Base-by-base conservation (phyloP, 164 flowering plant genomes). In the Vitis riparia region DNA sequence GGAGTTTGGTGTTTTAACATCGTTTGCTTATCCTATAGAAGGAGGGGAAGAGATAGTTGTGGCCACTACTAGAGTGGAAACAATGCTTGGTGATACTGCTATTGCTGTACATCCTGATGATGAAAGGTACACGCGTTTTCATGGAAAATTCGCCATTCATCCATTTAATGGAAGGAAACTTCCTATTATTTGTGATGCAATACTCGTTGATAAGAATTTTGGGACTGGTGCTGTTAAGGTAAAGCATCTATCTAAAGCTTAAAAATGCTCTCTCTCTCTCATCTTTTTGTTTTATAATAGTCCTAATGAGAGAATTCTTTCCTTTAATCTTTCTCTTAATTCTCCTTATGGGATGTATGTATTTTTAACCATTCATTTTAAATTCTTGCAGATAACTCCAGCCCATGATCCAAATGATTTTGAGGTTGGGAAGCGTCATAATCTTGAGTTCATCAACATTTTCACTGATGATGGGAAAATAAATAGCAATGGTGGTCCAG, bases 161-260 rank as follows among this genome's bases (percentile, higher is more conserved):
- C 98, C 99, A 12, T 93, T 96, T 72, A 91, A 86, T 86, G 94
- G 97, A 63, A 83, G 99, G 73, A 90, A 79, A 78, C 83, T 96
- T 49, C 98, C 91, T 30, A 89, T 96, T 44, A 69, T 96, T 68
- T 88, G 95, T 80, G 99, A 96, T 83, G 81, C 78, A 14, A 80
- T 83, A 59, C 91, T 96, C 19, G 98, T 96, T 71, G 95, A 93
- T 79, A 96, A 89, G 47, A 73, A 72, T 9, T 96, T 96, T 79
- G 99, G 98, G 62, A 93, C 99, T 65, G 99, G 99, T 79, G 94
- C 95, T 72, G 98, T 96, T 14, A 95, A 95, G 95, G 99, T 95
- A 77, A 58, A 64, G 15, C 27, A 2, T 56, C 15, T 12, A 55
- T 55, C 57, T 56, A 14, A 47, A 56, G 13, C 52, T n/a, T 16